Base-by-base conservation (phyloP, 352 stramenopile species). In the Globisporangium spinosum region DNA sequence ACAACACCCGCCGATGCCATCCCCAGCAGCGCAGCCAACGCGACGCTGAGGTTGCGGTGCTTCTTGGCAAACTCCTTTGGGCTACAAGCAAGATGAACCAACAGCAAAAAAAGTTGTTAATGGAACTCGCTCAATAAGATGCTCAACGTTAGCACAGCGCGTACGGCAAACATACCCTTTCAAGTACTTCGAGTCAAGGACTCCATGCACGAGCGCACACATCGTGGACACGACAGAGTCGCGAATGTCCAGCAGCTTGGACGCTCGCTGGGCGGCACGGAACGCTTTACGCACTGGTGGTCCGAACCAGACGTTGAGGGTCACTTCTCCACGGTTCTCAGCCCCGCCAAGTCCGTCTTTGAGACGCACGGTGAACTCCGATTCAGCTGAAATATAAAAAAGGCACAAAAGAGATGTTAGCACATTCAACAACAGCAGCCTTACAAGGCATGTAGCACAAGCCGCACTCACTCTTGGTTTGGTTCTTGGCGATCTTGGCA, bases 211-310 rank as follows among this genome's bases (percentile, higher is more conserved):
- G 22, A 91, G 74, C 25, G 78, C 73, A 66, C 68, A 91, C 23
- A 89, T 54, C 45, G 67, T 86, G 32, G 62, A 65, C 29, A 94
- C 84, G 40, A 93, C 76, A 20, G 77, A 75, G 57, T 94, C 87
- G 32, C 87, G 83, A 0, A 85, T 78, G 56, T 94, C 84, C 66
- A 94, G 65, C n/a, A 94, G 69, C 68, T 89, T 91, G 49, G 74
- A 79, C 8, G 82, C 74, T 27, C 87, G 87, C 66, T 83, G 80
- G 9, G 85, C 87, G 13, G 87, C 87, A 45, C 87, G 87, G 70
- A 91, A 94, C 9, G 83, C 87, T 56, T 89, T 91, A 64, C 87
- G 84, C 40, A 92, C 82, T 15, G 87, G 82, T 1, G 87, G 87
- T 2, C 87, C 87, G 60, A 87, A 94, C 87, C 87, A 94, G n/a